Evolutionary conservation across 768 basidiomycete species (phyloP).

Genomic region (Lanmaoa rubissima): DNA sequence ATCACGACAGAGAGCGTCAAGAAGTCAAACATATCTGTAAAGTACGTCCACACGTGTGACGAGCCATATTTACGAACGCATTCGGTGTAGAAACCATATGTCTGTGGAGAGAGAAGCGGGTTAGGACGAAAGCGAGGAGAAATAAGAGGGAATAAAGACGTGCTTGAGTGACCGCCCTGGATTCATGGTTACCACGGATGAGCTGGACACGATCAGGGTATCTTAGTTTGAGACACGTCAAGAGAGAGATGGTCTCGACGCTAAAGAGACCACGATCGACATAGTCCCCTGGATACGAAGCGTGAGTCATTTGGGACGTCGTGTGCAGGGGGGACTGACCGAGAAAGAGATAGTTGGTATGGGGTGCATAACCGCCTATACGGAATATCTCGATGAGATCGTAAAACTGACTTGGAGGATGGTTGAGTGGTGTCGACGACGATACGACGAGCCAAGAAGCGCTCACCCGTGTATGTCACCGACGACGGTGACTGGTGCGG

Average conservation of each 20-base stretch:
- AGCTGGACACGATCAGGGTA: constrained; percentile 97
- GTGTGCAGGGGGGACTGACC: constrained; percentile 50
- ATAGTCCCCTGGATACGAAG: constrained; percentile 75
- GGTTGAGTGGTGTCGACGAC: constrained; percentile 34
- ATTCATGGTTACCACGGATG: constrained; percentile 97
- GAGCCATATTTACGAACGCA: constrained; percentile 97
- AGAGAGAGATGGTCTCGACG: constrained; percentile 95
- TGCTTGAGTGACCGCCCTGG: constrained; percentile 96
- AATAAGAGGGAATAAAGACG: constrained; percentile 31
- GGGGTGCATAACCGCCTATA: constrained; percentile 94
- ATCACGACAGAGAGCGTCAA: constrained; percentile 96
- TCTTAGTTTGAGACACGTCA: constrained; percentile 94
- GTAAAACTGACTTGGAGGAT: constrained; percentile 87
- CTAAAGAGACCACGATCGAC: constrained; percentile 97
- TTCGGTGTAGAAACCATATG: constrained; percentile 98
- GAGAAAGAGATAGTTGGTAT: constrained; percentile 98
- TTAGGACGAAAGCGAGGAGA: constrained; percentile 13
- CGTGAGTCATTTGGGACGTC: constrained; percentile 1
- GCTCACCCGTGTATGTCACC: constrained; percentile 98
- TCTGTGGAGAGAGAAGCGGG: constrained; percentile 46
- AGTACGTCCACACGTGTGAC: constrained; percentile 97
- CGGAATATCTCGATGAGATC: constrained; percentile 99
- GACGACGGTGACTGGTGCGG: constrained; percentile 95
- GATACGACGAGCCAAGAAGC: constrained; percentile 12
- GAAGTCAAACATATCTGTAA: constrained; percentile 99